Evolutionary conservation across 2,329 filamentous ascomycete species (phyloP), one percentile per base, ranked within the genome.

Genomic region (Nemania serpens): DNA sequence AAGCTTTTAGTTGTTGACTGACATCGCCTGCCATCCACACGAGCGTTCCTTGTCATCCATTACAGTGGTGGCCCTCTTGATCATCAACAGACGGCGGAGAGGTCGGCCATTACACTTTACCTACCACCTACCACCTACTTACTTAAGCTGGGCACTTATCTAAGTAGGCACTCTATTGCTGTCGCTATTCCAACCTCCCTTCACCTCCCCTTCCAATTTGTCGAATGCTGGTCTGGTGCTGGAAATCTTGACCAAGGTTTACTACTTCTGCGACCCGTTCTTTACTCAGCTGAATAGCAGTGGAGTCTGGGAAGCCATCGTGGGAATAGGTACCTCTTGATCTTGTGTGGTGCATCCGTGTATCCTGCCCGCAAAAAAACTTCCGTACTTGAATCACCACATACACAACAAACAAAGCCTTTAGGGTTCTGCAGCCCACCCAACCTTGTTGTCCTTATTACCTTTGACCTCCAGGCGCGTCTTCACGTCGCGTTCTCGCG

Each of bases 1-100:
- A 36, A 15, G 45, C 33, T 20, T 29, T 33, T 49, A 37, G n/a
- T 55, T 53, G 29, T 58, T 61, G 59, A 58, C 41, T 62, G 55
- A 58, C 59, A 62, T 58, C 55, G 54, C 54, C 45, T 36, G 20
- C 55, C 33, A 39, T 45, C 36, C 10, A 10, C 29, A 34, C 50
- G 3, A 55, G 39, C 39, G 37, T 58, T 58, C 39, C 22, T n/a
- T 55, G 37, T n/a, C 37, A 17, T 42, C 18, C 12, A 46, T 15
- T 45, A n/a, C 57, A 41, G 51, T n/a, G 42, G 42, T 52, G 52
- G 42, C n/a, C n/a, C n/a, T 56, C 41, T 49, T 53, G 43, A 39
- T 53, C 29, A 49, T 15, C 48, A 43, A 43, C 17, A 29, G 7
- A 3, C 25, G 7, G 25, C 25, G 7, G 25, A 29, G 25, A 29